A percentile compares a stretch with the other conserved stretches of the same genome.
These are phyloP conservation scores for Rhizopogon vulgaris DNA, from an alignment of 768 basidiomycete species.

Conservation along the genomic window DNA sequence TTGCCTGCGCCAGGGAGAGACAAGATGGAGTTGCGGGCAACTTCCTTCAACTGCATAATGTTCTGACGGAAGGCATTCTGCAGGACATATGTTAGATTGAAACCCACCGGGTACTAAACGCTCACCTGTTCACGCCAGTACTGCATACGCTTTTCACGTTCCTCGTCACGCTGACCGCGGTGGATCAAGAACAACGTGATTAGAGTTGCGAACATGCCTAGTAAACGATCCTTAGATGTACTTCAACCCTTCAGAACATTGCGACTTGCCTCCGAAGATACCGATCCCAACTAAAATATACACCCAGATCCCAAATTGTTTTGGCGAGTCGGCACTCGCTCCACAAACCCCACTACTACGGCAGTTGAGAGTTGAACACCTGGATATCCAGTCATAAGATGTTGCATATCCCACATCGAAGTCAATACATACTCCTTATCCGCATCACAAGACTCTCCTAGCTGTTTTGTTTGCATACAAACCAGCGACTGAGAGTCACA, in stretches of 20 bases:
- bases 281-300: conserved; percentile 67
- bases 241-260: neutral
- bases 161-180: conserved; percentile 61
- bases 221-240: neutral
- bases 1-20: conserved; percentile 40
- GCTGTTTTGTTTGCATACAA: conserved; percentile 52
- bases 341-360: conserved; percentile 57
- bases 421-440: conserved; percentile 46
- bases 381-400: conserved; percentile 19
- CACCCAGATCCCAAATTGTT: conserved; percentile 60
- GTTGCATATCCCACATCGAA: conserved; percentile 33
- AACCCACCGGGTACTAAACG: neutral
- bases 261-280: conserved; percentile 61
- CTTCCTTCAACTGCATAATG: conserved; percentile 72
- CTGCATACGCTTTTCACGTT: conserved; percentile 78
- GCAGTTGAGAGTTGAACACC: conserved; percentile 78
- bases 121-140: conserved; percentile 86
- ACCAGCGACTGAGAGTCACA: conserved; percentile 58
- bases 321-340: conserved; percentile 47
- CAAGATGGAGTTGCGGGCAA: conserved; percentile 60
- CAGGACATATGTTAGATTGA: neutral
- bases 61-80: conserved; percentile 79
- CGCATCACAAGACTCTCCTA: conserved; percentile 55
- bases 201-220: conserved; percentile 74
- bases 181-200: conserved; percentile 66